Conservation (phyloP, 768 basidiomycete genomes). For the Lentinula raphanica region DNA sequence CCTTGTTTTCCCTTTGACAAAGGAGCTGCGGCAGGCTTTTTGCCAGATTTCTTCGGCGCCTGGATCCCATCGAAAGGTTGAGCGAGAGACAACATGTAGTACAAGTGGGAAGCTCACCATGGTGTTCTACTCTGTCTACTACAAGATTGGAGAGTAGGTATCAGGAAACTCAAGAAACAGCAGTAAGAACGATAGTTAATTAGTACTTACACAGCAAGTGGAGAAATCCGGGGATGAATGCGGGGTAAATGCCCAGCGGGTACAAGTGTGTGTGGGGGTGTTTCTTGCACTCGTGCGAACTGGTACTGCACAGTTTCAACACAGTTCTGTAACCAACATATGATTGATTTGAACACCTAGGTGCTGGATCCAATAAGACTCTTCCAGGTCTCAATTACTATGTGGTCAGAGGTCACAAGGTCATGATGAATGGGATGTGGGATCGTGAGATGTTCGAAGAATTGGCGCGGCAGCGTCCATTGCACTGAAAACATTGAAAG, state of each 20-base stretch:
- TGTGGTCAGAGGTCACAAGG: not conserved
- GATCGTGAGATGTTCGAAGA: too few species aligned
- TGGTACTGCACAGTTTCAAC: not conserved
- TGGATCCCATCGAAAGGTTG: not conserved
- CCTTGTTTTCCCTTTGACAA: constrained; percentile 70
- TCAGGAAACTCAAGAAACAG: not conserved
- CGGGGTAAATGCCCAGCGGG: not conserved
- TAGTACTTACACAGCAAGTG: not conserved
- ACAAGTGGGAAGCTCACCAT: not conserved
- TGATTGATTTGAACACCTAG: not conserved
- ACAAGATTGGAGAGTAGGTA: not conserved
- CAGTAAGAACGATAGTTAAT: not conserved
- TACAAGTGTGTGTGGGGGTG: not conserved
- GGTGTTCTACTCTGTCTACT: too few species aligned
- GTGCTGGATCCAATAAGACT: not conserved
- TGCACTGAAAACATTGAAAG: too few species aligned
- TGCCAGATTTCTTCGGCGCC: constrained; percentile 61
- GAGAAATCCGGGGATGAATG: not conserved
- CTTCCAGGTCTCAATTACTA: not conserved
- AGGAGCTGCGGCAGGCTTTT: constrained; percentile 84
- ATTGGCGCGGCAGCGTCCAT: too few species aligned
- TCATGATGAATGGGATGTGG: not conserved
- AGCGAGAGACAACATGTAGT: not conserved
- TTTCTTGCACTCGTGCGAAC: not conserved
- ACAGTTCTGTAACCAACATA: not conserved